These are phyloP conservation scores for Lepiota brunneoincarnata DNA, from an alignment of 768 basidiomycete genomes.

Conservation along the genomic window DNA sequence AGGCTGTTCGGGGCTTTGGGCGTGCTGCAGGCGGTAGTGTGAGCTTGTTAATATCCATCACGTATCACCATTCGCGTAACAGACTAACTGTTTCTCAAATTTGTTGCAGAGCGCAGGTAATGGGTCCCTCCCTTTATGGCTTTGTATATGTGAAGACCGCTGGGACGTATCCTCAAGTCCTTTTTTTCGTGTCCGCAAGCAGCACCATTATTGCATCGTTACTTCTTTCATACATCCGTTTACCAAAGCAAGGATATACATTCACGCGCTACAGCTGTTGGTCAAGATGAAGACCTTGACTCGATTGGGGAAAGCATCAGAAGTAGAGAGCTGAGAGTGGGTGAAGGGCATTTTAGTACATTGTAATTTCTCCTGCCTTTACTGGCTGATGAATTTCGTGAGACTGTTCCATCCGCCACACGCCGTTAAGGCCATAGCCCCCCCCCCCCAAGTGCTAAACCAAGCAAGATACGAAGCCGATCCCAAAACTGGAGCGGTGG, in stretches of 20 bases:
- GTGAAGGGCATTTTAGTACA: not conserved
- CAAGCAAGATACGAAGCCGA: no score
- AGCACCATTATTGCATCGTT: constrained; percentile 39
- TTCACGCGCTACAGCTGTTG: not conserved
- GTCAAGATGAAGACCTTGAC: not conserved
- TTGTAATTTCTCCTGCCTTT: not conserved
- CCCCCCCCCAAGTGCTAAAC: no score
- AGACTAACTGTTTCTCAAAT: not conserved
- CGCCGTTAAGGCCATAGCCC: no score
- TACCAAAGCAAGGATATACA: constrained; percentile 23
- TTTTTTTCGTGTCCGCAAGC: constrained; percentile 58
- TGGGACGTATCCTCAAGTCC: constrained; percentile 60
- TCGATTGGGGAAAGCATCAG: not conserved
- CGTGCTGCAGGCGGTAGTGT: constrained; percentile 71
- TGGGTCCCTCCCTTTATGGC: constrained; percentile 75
- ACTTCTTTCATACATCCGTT: constrained; percentile 45
- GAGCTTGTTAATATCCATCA: constrained; percentile 12
- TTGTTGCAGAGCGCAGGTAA: constrained; percentile 58
- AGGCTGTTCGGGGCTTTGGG: constrained; percentile 78
- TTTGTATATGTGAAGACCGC: constrained; percentile 71
- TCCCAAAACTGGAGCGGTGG: no score
- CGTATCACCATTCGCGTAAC: no score
- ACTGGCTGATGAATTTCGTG: not conserved
- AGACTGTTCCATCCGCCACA: not conserved
- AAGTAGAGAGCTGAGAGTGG: not conserved